A percentile compares a stretch with the other conserved stretches of the same genome.
Conservation (phyloP, 2,329 filamentous ascomycete species). For the Ceratocystis papillata region DNA sequence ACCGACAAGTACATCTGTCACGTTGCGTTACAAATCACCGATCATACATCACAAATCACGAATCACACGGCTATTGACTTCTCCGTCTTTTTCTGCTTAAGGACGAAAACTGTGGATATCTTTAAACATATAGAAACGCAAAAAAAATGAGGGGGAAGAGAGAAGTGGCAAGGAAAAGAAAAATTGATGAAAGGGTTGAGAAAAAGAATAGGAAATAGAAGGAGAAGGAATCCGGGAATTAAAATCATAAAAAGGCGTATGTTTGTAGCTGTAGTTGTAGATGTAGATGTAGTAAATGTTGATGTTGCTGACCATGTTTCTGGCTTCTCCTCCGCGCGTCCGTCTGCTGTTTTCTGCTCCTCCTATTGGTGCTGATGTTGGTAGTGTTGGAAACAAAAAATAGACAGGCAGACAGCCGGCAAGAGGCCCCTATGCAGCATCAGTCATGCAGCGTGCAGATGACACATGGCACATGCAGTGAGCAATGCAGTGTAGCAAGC, state of each 20-base stretch:
- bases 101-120: conserved; percentile 10
- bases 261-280: background rate
- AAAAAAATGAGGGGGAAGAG: background rate
- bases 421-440: too few species aligned
- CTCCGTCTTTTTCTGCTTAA: background rate
- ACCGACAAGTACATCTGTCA: too few species aligned
- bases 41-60: background rate
- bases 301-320: background rate
- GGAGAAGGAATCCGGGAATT: background rate
- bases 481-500: too few species aligned
- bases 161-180: background rate
- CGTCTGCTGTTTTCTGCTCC: background rate
- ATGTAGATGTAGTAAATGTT: background rate
- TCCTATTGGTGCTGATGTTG: background rate
- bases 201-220: background rate
- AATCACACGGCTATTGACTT: background rate
- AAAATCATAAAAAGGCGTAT: background rate
- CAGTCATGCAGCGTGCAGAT: too few species aligned
- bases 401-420: background rate
- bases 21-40: too few species aligned
- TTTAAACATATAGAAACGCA: background rate
- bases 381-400: background rate
- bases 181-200: background rate
- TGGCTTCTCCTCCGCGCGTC: too few species aligned
- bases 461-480: too few species aligned